Percentiles rank a stretch among this genome's conserved stretches.
Evolutionary conservation across 2,329 filamentous ascomycete species (phyloP).

Genomic region (Pseudogymnoascus sp.): DNA sequence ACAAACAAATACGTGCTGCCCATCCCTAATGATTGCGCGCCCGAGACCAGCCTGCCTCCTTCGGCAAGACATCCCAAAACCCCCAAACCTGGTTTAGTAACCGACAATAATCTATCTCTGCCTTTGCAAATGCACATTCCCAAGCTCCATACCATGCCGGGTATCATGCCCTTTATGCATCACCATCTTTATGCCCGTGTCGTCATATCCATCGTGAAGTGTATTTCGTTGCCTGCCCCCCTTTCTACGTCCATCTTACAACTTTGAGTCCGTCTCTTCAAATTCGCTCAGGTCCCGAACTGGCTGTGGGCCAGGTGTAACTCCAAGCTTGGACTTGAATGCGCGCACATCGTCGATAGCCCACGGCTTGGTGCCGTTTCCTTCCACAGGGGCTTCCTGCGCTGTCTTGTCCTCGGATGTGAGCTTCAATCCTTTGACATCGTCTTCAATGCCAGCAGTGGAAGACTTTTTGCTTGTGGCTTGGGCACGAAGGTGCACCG

Average conservation of each 20-base stretch:
- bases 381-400: conserved; percentile 14
- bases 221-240: neutral
- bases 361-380: conserved; percentile 47
- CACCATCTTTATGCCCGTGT: neutral
- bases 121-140: neutral
- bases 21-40: neutral
- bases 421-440: conserved; percentile 26
- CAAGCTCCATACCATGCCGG: conserved; percentile 6
- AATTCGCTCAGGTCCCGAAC: conserved; percentile 74
- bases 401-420: conserved; percentile 27
- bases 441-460: conserved; percentile 34
- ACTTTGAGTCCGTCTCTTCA: conserved; percentile 77
- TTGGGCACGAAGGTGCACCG: conserved; percentile 77
- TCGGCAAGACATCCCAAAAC: neutral
- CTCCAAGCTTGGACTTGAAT: conserved; percentile 70
- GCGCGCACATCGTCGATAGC: conserved; percentile 71
- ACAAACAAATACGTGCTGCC: neutral
- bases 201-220: conserved; percentile 1
- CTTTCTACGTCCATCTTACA: conserved; percentile 44
- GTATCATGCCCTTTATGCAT: conserved; percentile 6
- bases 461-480: conserved; percentile 42
- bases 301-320: conserved; percentile 66
- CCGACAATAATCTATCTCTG: neutral
- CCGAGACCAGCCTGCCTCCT: neutral
- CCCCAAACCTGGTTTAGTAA: neutral